Conservation (phyloP, 176 grass and related monocot species). For the bread wheat (Triticum aestivum) region DNA sequence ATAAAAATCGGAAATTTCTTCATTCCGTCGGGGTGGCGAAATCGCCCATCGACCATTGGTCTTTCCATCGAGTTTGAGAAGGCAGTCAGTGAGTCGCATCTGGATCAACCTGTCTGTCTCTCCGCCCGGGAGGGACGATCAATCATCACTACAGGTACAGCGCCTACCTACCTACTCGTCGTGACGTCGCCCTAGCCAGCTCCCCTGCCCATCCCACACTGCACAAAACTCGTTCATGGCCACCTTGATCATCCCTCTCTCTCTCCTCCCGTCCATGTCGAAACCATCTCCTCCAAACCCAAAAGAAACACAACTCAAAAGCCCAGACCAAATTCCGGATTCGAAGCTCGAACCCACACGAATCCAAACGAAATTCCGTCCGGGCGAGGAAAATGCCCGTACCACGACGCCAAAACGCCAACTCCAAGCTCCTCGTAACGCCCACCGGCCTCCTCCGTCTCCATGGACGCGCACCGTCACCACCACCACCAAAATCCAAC, state of each 20-base stretch:
- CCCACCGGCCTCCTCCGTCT: slow-evolving; percentile 12
- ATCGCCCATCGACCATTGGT: not conserved
- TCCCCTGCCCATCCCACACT: not conserved
- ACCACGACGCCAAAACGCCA: slow-evolving; percentile 36
- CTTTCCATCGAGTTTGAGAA: not conserved
- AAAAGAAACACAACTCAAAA: not conserved
- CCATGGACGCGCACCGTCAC: slow-evolving; percentile 29
- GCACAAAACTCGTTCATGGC: slow-evolving; percentile 40
- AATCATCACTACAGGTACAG: not conserved
- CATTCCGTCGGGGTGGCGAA: not conserved
- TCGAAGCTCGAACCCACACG: not conserved
- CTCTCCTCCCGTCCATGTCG: not conserved
- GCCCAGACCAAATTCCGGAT: not conserved
- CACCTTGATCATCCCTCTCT: not conserved
- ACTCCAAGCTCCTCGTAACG: slow-evolving; percentile 35
- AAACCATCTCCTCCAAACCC: not conserved
- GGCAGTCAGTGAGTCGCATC: not conserved
- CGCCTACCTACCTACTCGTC: not conserved
- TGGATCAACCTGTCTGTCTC: not conserved
- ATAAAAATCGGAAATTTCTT: not conserved
- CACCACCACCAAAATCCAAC: not conserved
- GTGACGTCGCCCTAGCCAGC: slow-evolving; percentile 27
- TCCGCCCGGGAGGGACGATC: too few species aligned
- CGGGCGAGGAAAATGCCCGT: not conserved
- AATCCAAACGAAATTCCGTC: too few species aligned